Evolutionary conservation across 257 asterid genomes (phyloP).

Genomic region (Fraxinus quadrangulata): DNA sequence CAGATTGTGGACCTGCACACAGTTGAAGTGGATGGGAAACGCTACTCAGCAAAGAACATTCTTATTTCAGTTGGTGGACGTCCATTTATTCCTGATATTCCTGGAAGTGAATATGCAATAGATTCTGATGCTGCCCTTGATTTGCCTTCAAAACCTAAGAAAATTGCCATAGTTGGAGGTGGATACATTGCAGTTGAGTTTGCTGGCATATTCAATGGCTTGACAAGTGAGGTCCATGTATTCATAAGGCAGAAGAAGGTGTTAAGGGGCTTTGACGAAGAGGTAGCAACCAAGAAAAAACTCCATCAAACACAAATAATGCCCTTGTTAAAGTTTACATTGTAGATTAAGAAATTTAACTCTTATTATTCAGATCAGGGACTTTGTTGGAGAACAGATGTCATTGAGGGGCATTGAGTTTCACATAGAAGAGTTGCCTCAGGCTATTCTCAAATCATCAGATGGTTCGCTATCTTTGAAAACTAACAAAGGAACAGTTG

Average conservation of each 20-base stretch:
- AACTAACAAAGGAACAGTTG: slow-evolving; percentile 84
- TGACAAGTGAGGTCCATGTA: slow-evolving; percentile 80
- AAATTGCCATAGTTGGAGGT: slow-evolving; percentile 94
- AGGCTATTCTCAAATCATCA: slow-evolving; percentile 70
- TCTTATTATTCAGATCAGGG: slow-evolving; percentile 69
- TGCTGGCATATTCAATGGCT: slow-evolving; percentile 97
- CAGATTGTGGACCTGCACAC: slow-evolving; percentile 92
- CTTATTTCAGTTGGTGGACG: slow-evolving; percentile 96
- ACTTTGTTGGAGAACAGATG: slow-evolving; percentile 93
- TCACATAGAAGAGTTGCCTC: slow-evolving; percentile 84
- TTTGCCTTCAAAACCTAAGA: slow-evolving; percentile 76
- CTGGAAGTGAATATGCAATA: slow-evolving; percentile 83
- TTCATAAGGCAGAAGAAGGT: slow-evolving; percentile 90
- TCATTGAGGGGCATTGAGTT: slow-evolving; percentile 81
- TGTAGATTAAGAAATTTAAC: slow-evolving; percentile 22
- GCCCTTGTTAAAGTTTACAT: slow-evolving; percentile 17
- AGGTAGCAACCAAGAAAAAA: slow-evolving; percentile 42
- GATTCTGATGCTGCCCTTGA: slow-evolving; percentile 99
- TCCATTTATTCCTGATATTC: slow-evolving; percentile 92
- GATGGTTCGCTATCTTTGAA: slow-evolving; percentile 80
- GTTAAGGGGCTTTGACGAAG: slow-evolving; percentile 96
- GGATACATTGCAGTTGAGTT: slow-evolving; percentile 98
- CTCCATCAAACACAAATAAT: slow-evolving; percentile 18
- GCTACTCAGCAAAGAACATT: slow-evolving; percentile 84
- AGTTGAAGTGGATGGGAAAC: slow-evolving; percentile 84